Base-by-base conservation (phyloP, 352 stramenopile species). In the Aphanomyces cochlioides region DNA sequence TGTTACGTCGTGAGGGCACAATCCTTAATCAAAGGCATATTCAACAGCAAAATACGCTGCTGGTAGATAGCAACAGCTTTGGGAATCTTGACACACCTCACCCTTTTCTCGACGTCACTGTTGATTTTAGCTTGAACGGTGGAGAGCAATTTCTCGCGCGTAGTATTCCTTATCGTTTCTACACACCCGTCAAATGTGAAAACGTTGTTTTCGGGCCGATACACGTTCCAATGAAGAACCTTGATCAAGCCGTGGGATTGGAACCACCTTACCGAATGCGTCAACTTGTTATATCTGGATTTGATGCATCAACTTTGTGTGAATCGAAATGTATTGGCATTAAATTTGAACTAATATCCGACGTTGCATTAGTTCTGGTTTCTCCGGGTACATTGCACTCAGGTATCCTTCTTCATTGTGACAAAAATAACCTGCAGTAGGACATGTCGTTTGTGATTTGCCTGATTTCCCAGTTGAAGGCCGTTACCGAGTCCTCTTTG, bases 61-160 rank as follows among this genome's bases (percentile, higher is more conserved):
- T 61, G n/a, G 64, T 61, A 17, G 53, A 70, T 39, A 5, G 28
- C 17, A 36, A 6, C 4, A 70, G 64, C 34, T 41, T 70, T 41
- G 19, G 64, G 15, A 41, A 38, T 17, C 37, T 28, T 40, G 64
- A 70, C 15, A 4, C 8, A 17, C 34, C 34, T n/a, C 53, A 47
- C 28, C 64, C 64, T 12, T 70, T 38, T 47, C 38, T 70, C 12
- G 64, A 70, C 39, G 64, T 61, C 12, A 34, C 61, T 12, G 54
- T 70, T 3, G 64, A 70, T 36, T 70, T 70, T 63, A 70, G 64
- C 19, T 36, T 70, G 45, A 70, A 70, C 54, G 64, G 64, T 4
- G 64, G 64, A n/a, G 64, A 70, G 15, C 64, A 70, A 39, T 70
- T 61, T 36, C 54, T 70, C 4, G 40, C 64, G 0, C 64, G 64